Base-by-base conservation (phyloP, 495 filamentous ascomycete genomes). In the Annulohypoxylon moriforme region DNA sequence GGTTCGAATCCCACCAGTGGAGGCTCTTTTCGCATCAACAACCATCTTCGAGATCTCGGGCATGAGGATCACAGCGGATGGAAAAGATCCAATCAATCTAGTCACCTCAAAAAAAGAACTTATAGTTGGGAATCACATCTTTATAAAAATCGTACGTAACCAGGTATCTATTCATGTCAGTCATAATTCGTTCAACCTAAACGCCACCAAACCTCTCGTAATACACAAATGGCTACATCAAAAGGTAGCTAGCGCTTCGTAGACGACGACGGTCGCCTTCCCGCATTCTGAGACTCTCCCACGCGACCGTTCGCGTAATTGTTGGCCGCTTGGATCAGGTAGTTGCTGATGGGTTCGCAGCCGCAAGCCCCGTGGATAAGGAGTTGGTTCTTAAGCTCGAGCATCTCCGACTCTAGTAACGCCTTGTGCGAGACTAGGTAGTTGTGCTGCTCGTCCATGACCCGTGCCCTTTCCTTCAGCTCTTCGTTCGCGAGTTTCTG, bases 291-390 rank as follows among this genome's bases (percentile, higher is more conserved):
- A 59, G 18, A 0, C n/a, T 36, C 53, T 44, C 40, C 36, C 16
- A 57, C 53, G n/a, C 31, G 47, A 34, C 64, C 64, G 8, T 47
- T 60, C 14, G 64, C 64, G 42, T 64, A 72, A 14, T 44, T 65
- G 53, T 27, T 60, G 10, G 74, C 74, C 3, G 67, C 38, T 3
- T 71, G 65, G 33, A 64, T 44, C 20, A 76, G n/a, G 29, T 76
- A 76, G 0, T 57, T 42, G 59, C 29, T 27, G 22, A 76, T 76
- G 4, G 58, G 46, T n/a, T 64, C 53, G 50, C 25, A 68, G 22
- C 47, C 67, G 56, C 74, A 76, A n/a, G 47, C 25, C 16, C 55
- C 70, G 50, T 76, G 74, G 9, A 58, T 29, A 25, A 76, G 34
- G 6, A 76, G 50, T 44, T 71, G 49, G 52, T 67, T 61, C 61